Conservation (phyloP, 305 asterid genomes). For the Rubia peregrina region DNA sequence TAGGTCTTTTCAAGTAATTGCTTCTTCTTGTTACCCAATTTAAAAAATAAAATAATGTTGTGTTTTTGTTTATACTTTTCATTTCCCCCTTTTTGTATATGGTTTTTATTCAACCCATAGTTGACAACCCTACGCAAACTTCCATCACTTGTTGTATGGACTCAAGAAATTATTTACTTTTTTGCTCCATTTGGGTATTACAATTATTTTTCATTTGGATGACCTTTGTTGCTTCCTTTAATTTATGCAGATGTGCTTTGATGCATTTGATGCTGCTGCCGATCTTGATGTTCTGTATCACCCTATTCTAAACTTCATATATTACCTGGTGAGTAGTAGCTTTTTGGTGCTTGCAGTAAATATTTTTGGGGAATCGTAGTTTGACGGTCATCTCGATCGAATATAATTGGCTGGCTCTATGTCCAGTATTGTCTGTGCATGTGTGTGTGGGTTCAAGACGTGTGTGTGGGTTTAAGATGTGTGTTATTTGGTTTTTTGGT, state of each 20-base stretch:
- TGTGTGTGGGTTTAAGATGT: background rate
- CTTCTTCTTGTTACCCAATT: background rate
- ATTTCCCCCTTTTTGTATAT: background rate
- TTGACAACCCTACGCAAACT: background rate
- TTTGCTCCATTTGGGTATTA: background rate
- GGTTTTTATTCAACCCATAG: background rate
- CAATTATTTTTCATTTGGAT: background rate
- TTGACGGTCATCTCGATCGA: background rate
- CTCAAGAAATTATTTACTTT: background rate
- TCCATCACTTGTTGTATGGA: background rate
- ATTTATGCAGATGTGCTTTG: slow-evolving; percentile 62
- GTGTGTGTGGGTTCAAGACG: background rate
- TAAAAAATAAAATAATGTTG: too few relatives aligned
- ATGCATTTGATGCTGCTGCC: slow-evolving; percentile 79
- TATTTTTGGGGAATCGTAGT: slow-evolving; percentile 1
- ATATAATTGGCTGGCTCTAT: background rate
- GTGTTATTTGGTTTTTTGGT: background rate
- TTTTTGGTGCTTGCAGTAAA: background rate
- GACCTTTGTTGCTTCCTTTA: slow-evolving; percentile 19
- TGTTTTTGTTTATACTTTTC: background rate
- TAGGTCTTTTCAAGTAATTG: background rate
- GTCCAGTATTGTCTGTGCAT: background rate
- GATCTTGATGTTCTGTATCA: slow-evolving; percentile 87
- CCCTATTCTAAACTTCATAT: slow-evolving; percentile 65
- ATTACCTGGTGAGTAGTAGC: slow-evolving; percentile 59